These are phyloP conservation scores for Diplodia mutila DNA, from an alignment of 2,329 filamentous ascomycete genomes.

Conservation along the genomic window DNA sequence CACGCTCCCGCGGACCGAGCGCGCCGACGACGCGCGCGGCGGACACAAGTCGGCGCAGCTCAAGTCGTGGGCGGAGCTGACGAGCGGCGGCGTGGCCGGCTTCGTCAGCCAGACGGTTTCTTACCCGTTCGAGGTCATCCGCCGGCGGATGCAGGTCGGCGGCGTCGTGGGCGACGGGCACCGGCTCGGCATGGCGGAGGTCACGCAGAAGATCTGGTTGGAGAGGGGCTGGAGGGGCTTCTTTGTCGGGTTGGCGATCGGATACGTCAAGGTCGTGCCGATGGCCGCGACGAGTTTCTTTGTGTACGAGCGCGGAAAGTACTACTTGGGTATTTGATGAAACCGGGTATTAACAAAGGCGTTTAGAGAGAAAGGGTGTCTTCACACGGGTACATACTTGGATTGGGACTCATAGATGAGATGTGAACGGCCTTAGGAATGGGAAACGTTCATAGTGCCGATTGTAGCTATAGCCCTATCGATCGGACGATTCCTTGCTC, in stretches of 20 bases:
- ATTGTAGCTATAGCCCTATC: background rate
- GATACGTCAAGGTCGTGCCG: constrained; percentile 91
- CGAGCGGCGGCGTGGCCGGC: constrained; percentile 82
- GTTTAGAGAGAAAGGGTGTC: background rate
- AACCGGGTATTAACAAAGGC: background rate
- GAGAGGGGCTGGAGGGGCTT: constrained; percentile 82
- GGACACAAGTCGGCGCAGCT: constrained; percentile 68
- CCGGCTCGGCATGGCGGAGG: constrained; percentile 76
- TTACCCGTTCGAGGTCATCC: constrained; percentile 91
- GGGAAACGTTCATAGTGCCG: background rate
- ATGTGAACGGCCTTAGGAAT: background rate
- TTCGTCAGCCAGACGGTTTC: constrained; percentile 88
- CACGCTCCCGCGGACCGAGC: constrained; percentile 65
- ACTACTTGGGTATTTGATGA: constrained; percentile 54
- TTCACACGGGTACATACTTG: background rate
- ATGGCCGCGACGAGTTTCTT: constrained; percentile 78
- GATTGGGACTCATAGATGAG: background rate
- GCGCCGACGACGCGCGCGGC: constrained; percentile 39
- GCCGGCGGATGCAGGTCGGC: constrained; percentile 93
- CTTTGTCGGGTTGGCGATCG: constrained; percentile 91
- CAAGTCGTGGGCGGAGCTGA: constrained; percentile 83
- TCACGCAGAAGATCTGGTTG: constrained; percentile 71
- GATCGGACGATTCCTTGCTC: background rate
- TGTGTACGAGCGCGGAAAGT: constrained; percentile 68
- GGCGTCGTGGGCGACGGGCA: constrained; percentile 91